phyloP scores from a whole-genome alignment of 495 filamentous ascomycete genomes.

The Pseudomonodictys pantanalensis region DNA sequence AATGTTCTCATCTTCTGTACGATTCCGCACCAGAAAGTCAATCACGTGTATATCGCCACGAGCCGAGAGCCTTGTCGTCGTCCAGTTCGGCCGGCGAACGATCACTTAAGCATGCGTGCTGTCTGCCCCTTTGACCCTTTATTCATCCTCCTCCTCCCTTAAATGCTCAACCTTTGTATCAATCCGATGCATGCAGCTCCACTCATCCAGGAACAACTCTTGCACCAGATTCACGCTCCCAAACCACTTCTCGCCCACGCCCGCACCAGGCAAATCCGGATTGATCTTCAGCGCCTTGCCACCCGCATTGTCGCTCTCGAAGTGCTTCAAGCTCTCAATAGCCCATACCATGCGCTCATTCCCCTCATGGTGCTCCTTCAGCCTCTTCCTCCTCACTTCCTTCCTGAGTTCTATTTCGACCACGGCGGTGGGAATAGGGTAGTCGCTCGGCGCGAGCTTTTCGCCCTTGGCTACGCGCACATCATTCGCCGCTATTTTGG shows the following conservation, averaged over 20 bases:
- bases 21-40: no score
- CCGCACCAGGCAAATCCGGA: slow-evolving; percentile 9
- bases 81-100: no score
- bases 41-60: no score
- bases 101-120: no score
- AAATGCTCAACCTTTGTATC: slow-evolving; percentile 20
- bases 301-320: slow-evolving; percentile 2
- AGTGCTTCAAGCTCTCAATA: slow-evolving; percentile 9
- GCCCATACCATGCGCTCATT: slow-evolving; percentile 27
- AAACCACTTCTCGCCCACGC: slow-evolving; percentile 26
- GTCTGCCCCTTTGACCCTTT: no score
- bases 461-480: not conserved
- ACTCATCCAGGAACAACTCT: slow-evolving; percentile 24
- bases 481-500: not conserved
- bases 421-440: not conserved
- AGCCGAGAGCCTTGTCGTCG: no score
- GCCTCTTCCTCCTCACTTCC: slow-evolving; percentile 12
- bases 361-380: slow-evolving; percentile 12
- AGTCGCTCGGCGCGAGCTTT: not conserved
- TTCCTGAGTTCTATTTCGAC: slow-evolving; percentile 10
- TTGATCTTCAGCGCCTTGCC: not conserved
- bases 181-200: slow-evolving; percentile 25
- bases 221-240: slow-evolving; percentile 15
- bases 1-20: no score
- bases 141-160: not conserved